Percentiles rank a stretch among this genome's conserved stretches.
phyloP scores from a whole-genome alignment of 305 asterid genomes.

The Monarda citriodora region DNA sequence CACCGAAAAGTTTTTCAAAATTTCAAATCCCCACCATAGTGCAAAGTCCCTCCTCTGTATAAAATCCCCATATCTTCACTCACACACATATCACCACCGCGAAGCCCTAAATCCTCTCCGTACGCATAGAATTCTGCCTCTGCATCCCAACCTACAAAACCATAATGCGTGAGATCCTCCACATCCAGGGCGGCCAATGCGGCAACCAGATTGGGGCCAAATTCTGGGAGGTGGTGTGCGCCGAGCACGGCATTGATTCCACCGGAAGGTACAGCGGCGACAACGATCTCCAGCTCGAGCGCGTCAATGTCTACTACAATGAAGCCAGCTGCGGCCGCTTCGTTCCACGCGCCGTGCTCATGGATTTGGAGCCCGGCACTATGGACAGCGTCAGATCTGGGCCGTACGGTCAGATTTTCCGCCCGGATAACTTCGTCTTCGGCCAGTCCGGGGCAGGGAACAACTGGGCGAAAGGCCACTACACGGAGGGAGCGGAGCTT shows the following conservation, averaged over 20 bases:
- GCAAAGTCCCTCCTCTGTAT: no score
- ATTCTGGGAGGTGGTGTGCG: conserved; percentile 28
- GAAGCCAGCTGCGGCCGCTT: conserved; percentile 63
- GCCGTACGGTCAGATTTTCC: conserved; percentile 35
- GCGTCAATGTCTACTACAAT: conserved; percentile 62
- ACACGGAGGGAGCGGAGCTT: conserved; percentile 70
- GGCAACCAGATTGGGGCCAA: conserved; percentile 66
- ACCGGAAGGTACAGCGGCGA: conserved; percentile 67
- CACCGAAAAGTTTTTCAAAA: no score
- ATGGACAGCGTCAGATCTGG: conserved; percentile 73
- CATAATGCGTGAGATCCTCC: conserved; percentile 60
- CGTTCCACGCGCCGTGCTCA: conserved; percentile 68
- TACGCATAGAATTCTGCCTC: neutral
- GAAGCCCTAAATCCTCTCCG: conserved; percentile 10
- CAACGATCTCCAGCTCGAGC: conserved; percentile 51
- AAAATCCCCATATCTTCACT: no score
- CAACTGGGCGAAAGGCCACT: conserved; percentile 67
- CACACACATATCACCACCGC: neutral
- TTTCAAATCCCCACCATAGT: no score
- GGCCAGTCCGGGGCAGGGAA: conserved; percentile 70
- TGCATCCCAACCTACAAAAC: neutral
- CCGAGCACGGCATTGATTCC: conserved; percentile 43
- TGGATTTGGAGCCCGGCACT: conserved; percentile 71
- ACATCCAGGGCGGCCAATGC: conserved; percentile 73
- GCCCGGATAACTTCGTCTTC: conserved; percentile 50